Evolutionary conservation across 2,329 filamentous ascomycete species (phyloP).

Genomic region (Aspergillus pseudonomiae): DNA sequence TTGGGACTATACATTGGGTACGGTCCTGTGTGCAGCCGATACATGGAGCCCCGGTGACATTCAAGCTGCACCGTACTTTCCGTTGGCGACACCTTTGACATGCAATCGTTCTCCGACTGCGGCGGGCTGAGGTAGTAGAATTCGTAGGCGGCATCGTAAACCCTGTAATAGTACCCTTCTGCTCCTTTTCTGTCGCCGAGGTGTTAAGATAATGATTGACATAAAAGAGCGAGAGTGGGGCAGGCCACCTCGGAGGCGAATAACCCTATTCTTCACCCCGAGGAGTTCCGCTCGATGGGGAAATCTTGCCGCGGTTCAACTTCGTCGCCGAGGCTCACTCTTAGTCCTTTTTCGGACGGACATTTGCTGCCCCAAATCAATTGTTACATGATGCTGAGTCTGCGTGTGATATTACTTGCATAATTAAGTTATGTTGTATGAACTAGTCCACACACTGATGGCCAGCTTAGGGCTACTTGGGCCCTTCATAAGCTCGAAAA

Average conservation of each 20-base stretch:
- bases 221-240: not conserved
- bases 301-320: not conserved
- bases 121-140: not conserved
- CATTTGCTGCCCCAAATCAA: not conserved
- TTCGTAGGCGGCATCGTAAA: not conserved
- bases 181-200: not conserved
- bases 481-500: too few species aligned
- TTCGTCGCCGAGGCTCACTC: not conserved
- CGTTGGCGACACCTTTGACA: conserved; percentile 22
- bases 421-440: too few species aligned
- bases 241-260: not conserved
- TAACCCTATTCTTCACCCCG: not conserved
- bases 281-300: not conserved
- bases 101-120: conserved; percentile 8
- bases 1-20: conserved; percentile 22
- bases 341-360: not conserved
- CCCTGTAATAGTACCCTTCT: not conserved
- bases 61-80: conserved; percentile 30
- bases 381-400: not conserved
- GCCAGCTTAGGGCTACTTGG: too few species aligned
- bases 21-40: conserved; percentile 32
- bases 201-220: not conserved
- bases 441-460: too few species aligned
- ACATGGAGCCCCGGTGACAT: conserved; percentile 29
- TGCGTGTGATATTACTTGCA: too few species aligned